A percentile compares a stretch with the other conserved stretches of the same genome.
These are phyloP conservation scores for Pseudozyma pruni DNA, from an alignment of 1,284 basidiomycete genomes.

Conservation along the genomic window DNA sequence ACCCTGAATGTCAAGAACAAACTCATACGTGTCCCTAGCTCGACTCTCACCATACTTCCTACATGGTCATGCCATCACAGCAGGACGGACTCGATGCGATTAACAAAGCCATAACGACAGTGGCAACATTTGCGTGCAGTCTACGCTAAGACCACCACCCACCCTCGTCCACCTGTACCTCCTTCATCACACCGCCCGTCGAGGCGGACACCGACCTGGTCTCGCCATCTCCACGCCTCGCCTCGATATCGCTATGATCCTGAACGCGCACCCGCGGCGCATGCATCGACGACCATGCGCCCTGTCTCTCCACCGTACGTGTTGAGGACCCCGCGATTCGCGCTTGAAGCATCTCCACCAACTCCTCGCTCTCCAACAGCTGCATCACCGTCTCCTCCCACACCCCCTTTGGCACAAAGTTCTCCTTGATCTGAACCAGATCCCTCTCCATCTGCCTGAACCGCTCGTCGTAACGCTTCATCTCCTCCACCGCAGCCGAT, in stretches of 20 bases:
- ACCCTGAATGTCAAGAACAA: not conserved
- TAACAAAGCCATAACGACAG: too few species aligned
- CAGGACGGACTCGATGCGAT: too few species aligned
- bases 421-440: constrained; percentile 49
- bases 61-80: too few species aligned
- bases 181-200: constrained; percentile 5
- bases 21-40: too few species aligned
- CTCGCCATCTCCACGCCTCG: not conserved
- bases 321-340: constrained; percentile 11
- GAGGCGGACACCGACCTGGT: constrained; percentile 18
- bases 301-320: constrained; percentile 22
- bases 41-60: too few species aligned
- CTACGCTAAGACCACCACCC: constrained; percentile 42
- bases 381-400: constrained; percentile 22
- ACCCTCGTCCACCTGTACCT: constrained; percentile 43
- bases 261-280: constrained; percentile 8
- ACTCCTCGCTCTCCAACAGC: constrained; percentile 28
- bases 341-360: constrained; percentile 34
- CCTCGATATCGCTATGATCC: not conserved
- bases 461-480: constrained; percentile 37
- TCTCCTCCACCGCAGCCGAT: constrained; percentile 8
- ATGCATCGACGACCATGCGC: constrained; percentile 46
- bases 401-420: constrained; percentile 32
- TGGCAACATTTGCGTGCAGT: too few species aligned
- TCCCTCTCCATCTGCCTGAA: constrained; percentile 52